Percentiles rank a stretch among this genome's conserved stretches.
Conservation (phyloP, 352 stramenopile genomes). For the Thalassiosira exigua region DNA sequence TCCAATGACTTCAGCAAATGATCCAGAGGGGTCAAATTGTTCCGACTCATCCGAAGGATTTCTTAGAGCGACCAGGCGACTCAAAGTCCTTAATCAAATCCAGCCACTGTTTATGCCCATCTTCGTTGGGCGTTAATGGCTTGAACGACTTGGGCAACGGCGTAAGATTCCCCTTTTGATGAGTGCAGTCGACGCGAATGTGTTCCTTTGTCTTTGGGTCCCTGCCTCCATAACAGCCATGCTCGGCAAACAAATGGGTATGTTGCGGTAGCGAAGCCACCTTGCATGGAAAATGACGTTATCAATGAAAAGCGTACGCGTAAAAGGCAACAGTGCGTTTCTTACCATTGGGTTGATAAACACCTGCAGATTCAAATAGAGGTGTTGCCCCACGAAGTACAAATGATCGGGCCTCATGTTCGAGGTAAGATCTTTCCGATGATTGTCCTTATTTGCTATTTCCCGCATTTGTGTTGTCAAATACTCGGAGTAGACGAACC, state of each 20-base stretch:
- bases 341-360: slow-evolving; percentile 79
- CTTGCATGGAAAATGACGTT: not conserved
- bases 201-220: not conserved
- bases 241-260: slow-evolving; percentile 72
- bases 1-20: too few relatives aligned
- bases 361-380: slow-evolving; percentile 57
- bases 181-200: slow-evolving; percentile 32
- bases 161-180: slow-evolving; percentile 18
- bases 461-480: slow-evolving; percentile 65
- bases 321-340: not conserved
- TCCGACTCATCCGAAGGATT: too few relatives aligned
- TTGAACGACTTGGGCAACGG: slow-evolving; percentile 55
- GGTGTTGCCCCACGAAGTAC: slow-evolving; percentile 49
- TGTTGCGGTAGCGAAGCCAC: slow-evolving; percentile 73
- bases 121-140: slow-evolving; percentile 43
- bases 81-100: slow-evolving; percentile 55
- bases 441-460: slow-evolving; percentile 50
- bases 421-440: slow-evolving; percentile 30
- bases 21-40: too few relatives aligned
- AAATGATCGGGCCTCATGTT: slow-evolving; percentile 27
- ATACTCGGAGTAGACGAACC: slow-evolving; percentile 74
- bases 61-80: not conserved
- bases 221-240: slow-evolving; percentile 60
- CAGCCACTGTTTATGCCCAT: slow-evolving; percentile 58
- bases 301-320: not conserved